Conservation (phyloP, 1,139 yeast genomes). For the Yamadazyma sp. region DNA sequence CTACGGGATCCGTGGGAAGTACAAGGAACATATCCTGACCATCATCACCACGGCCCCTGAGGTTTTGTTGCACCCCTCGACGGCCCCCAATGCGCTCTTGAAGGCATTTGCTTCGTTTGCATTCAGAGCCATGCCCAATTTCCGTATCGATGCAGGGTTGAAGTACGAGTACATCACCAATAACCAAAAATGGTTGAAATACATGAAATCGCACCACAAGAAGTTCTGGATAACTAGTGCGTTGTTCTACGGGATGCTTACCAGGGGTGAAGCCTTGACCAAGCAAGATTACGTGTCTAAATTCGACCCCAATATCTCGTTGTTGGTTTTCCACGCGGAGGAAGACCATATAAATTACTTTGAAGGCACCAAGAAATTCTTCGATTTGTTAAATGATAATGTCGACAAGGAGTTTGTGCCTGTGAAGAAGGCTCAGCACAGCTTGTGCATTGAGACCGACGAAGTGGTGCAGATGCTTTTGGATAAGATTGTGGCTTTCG, state of each 20-base stretch:
- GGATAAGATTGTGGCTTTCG: slow-evolving; percentile 10
- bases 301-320: slow-evolving; percentile 43
- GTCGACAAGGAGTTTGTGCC: slow-evolving; percentile 28
- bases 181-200: slow-evolving; percentile 49
- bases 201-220: slow-evolving; percentile 36
- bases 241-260: slow-evolving; percentile 61
- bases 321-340: slow-evolving; percentile 49
- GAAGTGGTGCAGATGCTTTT: slow-evolving; percentile 32
- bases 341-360: slow-evolving; percentile 53
- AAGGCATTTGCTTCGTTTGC: slow-evolving; percentile 47
- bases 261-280: slow-evolving; percentile 57
- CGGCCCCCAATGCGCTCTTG: slow-evolving; percentile 55
- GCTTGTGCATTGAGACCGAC: slow-evolving; percentile 44
- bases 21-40: slow-evolving; percentile 53
- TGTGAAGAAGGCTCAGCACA: slow-evolving; percentile 42
- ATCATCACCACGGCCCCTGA: slow-evolving; percentile 69
- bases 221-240: slow-evolving; percentile 44
- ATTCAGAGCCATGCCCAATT: slow-evolving; percentile 51
- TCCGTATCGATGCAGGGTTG: slow-evolving; percentile 58
- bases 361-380: slow-evolving; percentile 52
- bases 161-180: slow-evolving; percentile 56
- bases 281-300: slow-evolving; percentile 41
- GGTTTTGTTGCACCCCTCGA: slow-evolving; percentile 55
- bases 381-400: slow-evolving; percentile 30
- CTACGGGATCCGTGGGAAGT: slow-evolving; percentile 69